Base-by-base conservation (phyloP, 2,329 filamentous ascomycete genomes). In the Colletotrichum sp. region DNA sequence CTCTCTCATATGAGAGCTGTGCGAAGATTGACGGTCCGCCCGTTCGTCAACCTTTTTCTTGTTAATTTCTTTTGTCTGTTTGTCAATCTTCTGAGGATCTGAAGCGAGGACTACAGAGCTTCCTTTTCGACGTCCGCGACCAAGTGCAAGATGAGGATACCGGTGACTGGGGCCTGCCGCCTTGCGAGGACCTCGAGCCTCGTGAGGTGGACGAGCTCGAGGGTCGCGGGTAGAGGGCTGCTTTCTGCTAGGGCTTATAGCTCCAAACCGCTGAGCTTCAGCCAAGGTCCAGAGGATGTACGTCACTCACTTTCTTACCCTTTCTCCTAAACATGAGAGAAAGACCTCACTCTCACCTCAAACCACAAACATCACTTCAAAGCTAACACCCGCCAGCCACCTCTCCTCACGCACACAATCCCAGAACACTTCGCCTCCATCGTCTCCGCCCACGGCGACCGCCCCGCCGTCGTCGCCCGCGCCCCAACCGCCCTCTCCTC, bases 401-500 rank as follows among this genome's bases (percentile, higher is more conserved):
- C 92, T 1, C 86, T 96, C 9, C 89, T 94, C 64, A 86, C 88
- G 7, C 87, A 92, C 72, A 96, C 94, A 1, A 92, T 96, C 70
- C 93, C 94, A 0, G 86, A 94, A 77, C 93, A 96, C 82, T 96
- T 96, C 80, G 88, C 91, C 9, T 87, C 87, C 2, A 87, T 95
- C 48, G 94, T 95, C 48, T 88, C 89, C 10, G 81, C 86, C 43
- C 87, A 92, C 83, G 94, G 94, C 30, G 93, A 95, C 82, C 88
- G 88, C 8, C 88, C 88, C 0, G 92, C 92, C 63, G 88, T 93
- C 72, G 88, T 92, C 61, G 85, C 87, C 32, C 88, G 90, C 67
- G 82, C 86, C 0, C 88, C 89, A 0, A 80, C 83, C 3, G 61
- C 63, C 36, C 63, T 75, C 36, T 61, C 73, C n/a, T 74, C 81